phyloP scores from a whole-genome alignment of 805 yeast species.

The Saccharomyces kudriavzevii region DNA sequence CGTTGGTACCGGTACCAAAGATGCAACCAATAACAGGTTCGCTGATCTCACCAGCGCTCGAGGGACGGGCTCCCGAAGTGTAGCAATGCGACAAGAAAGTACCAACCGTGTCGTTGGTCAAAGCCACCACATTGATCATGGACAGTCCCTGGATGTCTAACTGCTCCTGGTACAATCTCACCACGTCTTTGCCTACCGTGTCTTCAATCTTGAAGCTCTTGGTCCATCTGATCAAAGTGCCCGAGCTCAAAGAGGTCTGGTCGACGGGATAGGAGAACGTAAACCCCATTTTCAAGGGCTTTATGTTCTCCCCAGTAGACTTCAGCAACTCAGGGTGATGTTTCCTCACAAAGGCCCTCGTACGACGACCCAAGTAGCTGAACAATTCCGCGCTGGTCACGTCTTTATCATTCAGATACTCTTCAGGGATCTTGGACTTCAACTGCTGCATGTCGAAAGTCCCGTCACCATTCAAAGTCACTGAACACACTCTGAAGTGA shows the following conservation, averaged over 20 bases:
- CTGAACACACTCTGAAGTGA: conserved; percentile 90
- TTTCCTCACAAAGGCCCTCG: conserved; percentile 53
- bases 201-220: conserved; percentile 87
- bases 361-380: conserved; percentile 62
- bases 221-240: conserved; percentile 89
- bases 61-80: conserved; percentile 41
- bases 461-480: conserved; percentile 64
- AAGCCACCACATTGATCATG: conserved; percentile 64
- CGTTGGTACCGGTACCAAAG: conserved; percentile 97
- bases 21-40: conserved; percentile 82
- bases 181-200: conserved; percentile 79
- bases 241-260: conserved; percentile 72
- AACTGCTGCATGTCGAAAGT: conserved; percentile 70
- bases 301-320: conserved; percentile 21
- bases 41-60: conserved; percentile 52
- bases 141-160: conserved; percentile 53
- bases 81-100: conserved; percentile 85
- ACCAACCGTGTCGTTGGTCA: conserved; percentile 95
- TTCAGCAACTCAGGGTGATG: conserved; percentile 48
- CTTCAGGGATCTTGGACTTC: conserved; percentile 72
- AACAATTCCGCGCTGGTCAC: conserved; percentile 59
- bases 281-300: conserved; percentile 68
- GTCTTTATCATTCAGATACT: conserved; percentile 51
- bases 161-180: conserved; percentile 59
- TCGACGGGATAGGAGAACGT: conserved; percentile 91